Conservation (phyloP, 108 stramenopile genomes). For the Fragilariopsis cylindrus region DNA sequence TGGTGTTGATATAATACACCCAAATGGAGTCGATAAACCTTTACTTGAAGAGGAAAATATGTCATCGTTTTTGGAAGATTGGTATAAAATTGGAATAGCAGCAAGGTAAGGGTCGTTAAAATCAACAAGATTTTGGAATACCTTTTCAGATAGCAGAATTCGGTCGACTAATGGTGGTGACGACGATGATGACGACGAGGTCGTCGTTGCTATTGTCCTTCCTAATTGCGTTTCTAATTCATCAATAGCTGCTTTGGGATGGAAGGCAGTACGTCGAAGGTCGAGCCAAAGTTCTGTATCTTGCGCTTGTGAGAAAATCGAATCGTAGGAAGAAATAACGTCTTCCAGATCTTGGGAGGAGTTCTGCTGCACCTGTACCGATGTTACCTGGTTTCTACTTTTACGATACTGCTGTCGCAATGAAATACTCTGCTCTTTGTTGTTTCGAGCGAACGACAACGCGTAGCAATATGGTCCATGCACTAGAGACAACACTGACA, state of each 20-base stretch:
- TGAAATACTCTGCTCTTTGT: no score
- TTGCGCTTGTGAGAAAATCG: background rate
- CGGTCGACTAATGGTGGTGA: slow-evolving; percentile 18
- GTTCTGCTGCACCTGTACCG: background rate
- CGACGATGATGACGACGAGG: no score
- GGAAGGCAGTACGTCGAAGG: slow-evolving; percentile 44
- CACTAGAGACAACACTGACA: no score
- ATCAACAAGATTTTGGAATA: slow-evolving; percentile 25
- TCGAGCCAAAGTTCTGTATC: slow-evolving; percentile 52
- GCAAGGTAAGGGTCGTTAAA: slow-evolving; percentile 15
- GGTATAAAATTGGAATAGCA: slow-evolving; percentile 22
- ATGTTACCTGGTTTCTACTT: no score
- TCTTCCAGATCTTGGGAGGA: slow-evolving; percentile 10
- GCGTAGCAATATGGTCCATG: no score
- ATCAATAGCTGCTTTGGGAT: slow-evolving; percentile 34
- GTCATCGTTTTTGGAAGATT: background rate
- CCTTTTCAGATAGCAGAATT: slow-evolving; percentile 30
- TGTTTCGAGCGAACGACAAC: no score
- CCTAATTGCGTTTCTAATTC: slow-evolving; percentile 11
- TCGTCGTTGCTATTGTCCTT: background rate
- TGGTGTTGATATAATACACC: slow-evolving; percentile 21
- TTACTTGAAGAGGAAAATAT: slow-evolving; percentile 9
- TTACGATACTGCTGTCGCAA: no score
- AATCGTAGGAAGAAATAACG: background rate
- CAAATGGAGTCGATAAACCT: slow-evolving; percentile 30